phyloP scores from a whole-genome alignment of 345 rosid species.

The Brassica rapa region DNA sequence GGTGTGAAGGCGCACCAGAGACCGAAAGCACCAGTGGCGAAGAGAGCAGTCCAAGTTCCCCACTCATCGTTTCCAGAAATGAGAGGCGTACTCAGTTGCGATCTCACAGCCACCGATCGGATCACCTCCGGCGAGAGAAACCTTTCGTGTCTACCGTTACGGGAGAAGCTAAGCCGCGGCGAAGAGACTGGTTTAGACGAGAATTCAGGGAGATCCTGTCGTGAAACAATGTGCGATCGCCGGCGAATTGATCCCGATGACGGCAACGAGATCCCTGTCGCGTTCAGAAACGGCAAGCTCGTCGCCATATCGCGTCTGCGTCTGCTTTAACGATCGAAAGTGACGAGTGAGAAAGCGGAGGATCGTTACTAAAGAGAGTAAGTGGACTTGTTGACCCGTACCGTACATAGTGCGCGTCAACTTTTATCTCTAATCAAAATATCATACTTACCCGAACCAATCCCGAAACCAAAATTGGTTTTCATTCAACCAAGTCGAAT shows the following conservation, averaged over 20 bases:
- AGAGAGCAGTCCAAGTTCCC: conserved; percentile 89
- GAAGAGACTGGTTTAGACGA: conserved; percentile 20
- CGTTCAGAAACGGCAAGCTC: conserved; percentile 35
- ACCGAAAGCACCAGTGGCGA: conserved; percentile 75
- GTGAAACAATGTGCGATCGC: conserved; percentile 30
- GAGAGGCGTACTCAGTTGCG: conserved; percentile 60
- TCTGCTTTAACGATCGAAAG: neutral
- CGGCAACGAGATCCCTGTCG: conserved; percentile 23
- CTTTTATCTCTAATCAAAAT: neutral
- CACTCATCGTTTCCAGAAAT: conserved; percentile 72
- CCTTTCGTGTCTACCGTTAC: conserved; percentile 24
- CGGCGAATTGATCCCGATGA: conserved; percentile 19
- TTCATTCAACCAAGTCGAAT: neutral
- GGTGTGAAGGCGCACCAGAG: conserved; percentile 55
- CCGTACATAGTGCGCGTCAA: conserved; percentile 23
- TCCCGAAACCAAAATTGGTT: neutral
- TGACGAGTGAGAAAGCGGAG: conserved; percentile 8
- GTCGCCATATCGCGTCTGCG: conserved; percentile 45
- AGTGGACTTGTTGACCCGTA: conserved; percentile 16
- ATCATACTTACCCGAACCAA: neutral
- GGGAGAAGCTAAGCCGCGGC: conserved; percentile 8
- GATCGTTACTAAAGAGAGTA: conserved; percentile 14
- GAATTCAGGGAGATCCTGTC: conserved; percentile 26
- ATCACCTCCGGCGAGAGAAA: conserved; percentile 40
- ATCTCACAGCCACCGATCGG: conserved; percentile 52